Conservation (phyloP, 768 basidiomycete genomes). For the Tricholoma furcatifolium region DNA sequence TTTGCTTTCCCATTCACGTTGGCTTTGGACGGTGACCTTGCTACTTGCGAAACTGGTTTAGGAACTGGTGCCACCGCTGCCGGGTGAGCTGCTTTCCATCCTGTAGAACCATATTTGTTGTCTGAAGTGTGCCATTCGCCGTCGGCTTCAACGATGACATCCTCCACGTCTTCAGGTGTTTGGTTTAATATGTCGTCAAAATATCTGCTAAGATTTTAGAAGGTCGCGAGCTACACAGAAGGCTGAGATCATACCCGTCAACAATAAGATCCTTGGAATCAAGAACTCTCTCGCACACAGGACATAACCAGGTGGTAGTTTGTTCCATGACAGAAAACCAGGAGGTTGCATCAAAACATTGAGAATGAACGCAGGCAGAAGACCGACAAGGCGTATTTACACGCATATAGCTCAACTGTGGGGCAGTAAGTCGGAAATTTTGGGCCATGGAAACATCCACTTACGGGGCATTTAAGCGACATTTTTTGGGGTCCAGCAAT, state of each 20-base stretch:
- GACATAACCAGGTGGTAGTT: slow-evolving; percentile 95
- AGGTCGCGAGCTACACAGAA: neutral
- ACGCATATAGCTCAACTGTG: slow-evolving; percentile 81
- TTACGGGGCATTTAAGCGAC: slow-evolving; percentile 91
- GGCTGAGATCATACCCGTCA: slow-evolving; percentile 68
- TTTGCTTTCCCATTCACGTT: slow-evolving; percentile 43
- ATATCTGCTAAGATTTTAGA: slow-evolving; percentile 52
- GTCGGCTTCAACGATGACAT: slow-evolving; percentile 91
- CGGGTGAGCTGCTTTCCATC: slow-evolving; percentile 65
- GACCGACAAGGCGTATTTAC: slow-evolving; percentile 86
- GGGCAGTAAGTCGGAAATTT: slow-evolving; percentile 16
- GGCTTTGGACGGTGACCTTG: slow-evolving; percentile 19
- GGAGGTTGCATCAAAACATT: slow-evolving; percentile 93
- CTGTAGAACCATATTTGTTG: slow-evolving; percentile 73
- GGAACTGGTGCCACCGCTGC: slow-evolving; percentile 19
- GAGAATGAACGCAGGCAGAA: slow-evolving; percentile 80
- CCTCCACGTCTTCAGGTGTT: slow-evolving; percentile 80
- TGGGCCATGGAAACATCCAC: slow-evolving; percentile 25
- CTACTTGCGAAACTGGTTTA: slow-evolving; percentile 27
- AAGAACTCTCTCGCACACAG: slow-evolving; percentile 83
- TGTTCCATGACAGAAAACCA: slow-evolving; percentile 97
- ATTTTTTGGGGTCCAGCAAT: slow-evolving; percentile 86
- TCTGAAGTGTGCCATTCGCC: slow-evolving; percentile 96
- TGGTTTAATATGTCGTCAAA: slow-evolving; percentile 81
- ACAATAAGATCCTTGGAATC: slow-evolving; percentile 82